Base-by-base conservation (phyloP, 306 rosid species). In the Arachis hypogaea region DNA sequence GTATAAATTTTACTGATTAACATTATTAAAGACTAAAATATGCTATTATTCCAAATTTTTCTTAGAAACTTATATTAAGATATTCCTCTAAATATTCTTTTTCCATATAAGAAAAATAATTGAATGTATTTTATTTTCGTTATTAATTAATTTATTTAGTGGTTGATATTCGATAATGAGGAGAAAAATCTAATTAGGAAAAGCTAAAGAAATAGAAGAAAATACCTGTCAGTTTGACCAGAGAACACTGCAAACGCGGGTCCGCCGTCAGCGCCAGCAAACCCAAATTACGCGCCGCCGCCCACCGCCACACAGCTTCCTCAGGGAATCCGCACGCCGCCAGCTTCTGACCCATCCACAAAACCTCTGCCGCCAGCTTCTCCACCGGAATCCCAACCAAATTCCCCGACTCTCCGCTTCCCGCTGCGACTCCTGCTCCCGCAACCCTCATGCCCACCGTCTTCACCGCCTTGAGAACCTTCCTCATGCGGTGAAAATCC, bases 311-410 rank as follows among this genome's bases (percentile, higher is more conserved):
- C 45, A 86, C 68, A 8, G 87, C 86, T 59, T 88, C 96, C 5
- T 79, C 80, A 0, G 43, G 65, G 6, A 49, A 84, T 0, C 90
- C 96, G 68, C 93, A 90, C n/a, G 76, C 80, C 46, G 65, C 83
- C 88, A 90, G 56, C 75, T 86, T 92, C 83, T 77, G 67, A 40
- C 82, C 88, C 84, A 92, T n/a, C 98, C 98, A 92, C 6, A 86
- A 30, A 62, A 84, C 16, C 85, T 89, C 96, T n/a, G 92, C 89
- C 61, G 86, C 92, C 73, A 85, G 71, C 83, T 89, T 89, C 86
- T 89, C 96, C 14, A 75, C 83, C 72, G 22, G 7, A n/a, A 63
- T 45, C 82, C 88, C 84, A 88, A 14, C 96, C 96, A 92, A 12
- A 12, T 52, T 52, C 18, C 29, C 7, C 85, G 2, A 11, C 56